Evolutionary conservation across 257 asterid genomes (phyloP).

Genomic region (Echites panduratus): DNA sequence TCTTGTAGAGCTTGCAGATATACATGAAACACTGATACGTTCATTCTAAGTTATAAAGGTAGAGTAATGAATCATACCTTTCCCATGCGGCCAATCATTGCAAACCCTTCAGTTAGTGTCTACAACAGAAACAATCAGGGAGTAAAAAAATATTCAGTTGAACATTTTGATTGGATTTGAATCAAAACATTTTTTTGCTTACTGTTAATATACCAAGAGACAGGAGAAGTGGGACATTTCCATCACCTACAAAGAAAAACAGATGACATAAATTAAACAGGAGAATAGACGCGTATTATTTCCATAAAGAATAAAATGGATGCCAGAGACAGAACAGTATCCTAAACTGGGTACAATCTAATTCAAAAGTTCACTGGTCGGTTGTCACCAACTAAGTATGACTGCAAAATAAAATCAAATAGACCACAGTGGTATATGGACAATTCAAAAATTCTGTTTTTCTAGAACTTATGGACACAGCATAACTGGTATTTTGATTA

Average conservation of each 20-base stretch:
- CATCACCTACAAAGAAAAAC: conserved; percentile 36
- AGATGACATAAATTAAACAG: background rate
- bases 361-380: background rate
- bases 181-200: conserved; percentile 27
- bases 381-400: background rate
- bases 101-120: conserved; percentile 84
- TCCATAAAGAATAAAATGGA: background rate
- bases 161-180: conserved; percentile 2
- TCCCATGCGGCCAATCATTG: conserved; percentile 90
- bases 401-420: background rate
- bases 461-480: background rate
- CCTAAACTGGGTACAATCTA: background rate
- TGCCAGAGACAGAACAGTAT: conserved; percentile 1
- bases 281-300: background rate
- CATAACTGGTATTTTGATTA: background rate
- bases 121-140: conserved; percentile 25
- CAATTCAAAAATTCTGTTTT: background rate
- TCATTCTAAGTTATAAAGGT: background rate
- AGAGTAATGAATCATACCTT: conserved; percentile 39
- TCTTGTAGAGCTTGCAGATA: background rate
- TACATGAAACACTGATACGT: background rate
- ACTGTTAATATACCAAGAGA: conserved; percentile 73
- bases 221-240: conserved; percentile 43
- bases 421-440: too few species aligned
- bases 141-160: conserved; percentile 11